Conservation (phyloP, 106 monocot genomes). For the Dactylorhiza incarnata region DNA sequence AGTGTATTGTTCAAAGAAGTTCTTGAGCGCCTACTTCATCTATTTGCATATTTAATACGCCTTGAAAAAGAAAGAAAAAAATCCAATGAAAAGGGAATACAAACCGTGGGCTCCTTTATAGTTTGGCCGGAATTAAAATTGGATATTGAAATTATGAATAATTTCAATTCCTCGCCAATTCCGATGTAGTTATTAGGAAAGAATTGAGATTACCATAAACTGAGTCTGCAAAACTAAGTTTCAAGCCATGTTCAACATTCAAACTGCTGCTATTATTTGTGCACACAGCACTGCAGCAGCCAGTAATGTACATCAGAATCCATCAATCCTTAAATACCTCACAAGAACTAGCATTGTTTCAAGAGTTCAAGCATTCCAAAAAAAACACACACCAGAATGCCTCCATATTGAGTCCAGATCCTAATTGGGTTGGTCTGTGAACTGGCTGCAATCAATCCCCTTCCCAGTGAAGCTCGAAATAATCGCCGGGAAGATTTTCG, state of each 20-base stretch:
- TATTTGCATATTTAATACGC: too few species aligned
- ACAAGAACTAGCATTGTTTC: not conserved
- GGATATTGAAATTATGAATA: too few species aligned
- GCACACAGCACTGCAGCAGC: not conserved
- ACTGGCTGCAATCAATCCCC: conserved; percentile 16
- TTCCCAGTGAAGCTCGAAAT: not conserved
- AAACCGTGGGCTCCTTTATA: too few species aligned
- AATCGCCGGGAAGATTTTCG: conserved; percentile 4
- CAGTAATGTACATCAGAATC: not conserved
- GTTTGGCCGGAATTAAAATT: too few species aligned
- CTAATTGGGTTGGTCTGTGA: not conserved
- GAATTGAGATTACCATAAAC: too few species aligned
- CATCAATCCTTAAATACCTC: not conserved
- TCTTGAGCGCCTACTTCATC: too few species aligned
- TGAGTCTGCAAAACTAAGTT: too few species aligned
- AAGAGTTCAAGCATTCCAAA: not conserved
- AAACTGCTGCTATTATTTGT: conserved; percentile 7
- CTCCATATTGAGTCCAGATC: not conserved
- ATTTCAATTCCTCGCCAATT: too few species aligned
- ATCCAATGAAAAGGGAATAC: too few species aligned
- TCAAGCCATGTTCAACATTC: not conserved
- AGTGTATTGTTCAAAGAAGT: too few species aligned
- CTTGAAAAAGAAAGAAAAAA: too few species aligned
- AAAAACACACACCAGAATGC: not conserved
- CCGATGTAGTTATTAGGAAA: too few species aligned